phyloP scores from a whole-genome alignment of 1,139 yeast species.

The Kluyveromyces sp. region DNA sequence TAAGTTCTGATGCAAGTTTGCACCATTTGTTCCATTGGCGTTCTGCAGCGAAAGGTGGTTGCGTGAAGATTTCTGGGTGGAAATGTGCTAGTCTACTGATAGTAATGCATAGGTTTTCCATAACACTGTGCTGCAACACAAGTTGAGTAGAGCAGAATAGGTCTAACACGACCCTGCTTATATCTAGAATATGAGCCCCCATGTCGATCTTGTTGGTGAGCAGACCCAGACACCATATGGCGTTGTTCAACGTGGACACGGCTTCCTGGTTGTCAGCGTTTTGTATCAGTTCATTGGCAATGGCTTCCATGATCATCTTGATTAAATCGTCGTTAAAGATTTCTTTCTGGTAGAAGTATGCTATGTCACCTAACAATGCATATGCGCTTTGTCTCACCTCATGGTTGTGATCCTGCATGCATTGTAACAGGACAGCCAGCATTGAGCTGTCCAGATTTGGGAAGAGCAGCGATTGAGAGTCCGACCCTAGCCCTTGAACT shows the following conservation, averaged over 20 bases:
- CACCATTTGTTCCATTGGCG: slow-evolving; percentile 28
- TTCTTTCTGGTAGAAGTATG: slow-evolving; percentile 46
- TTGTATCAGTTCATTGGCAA: slow-evolving; percentile 56
- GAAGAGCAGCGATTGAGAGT: slow-evolving; percentile 52
- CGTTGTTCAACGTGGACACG: slow-evolving; percentile 72
- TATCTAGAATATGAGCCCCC: slow-evolving; percentile 52
- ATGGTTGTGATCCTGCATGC: slow-evolving; percentile 67
- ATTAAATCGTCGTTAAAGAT: slow-evolving; percentile 38
- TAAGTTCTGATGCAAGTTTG: slow-evolving; percentile 20
- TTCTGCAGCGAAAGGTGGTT: slow-evolving; percentile 31
- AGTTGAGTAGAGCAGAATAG: slow-evolving; percentile 49
- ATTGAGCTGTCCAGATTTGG: slow-evolving; percentile 38
- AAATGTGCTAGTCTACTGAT: slow-evolving; percentile 79
- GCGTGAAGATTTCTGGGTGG: slow-evolving; percentile 53
- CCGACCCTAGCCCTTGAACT: slow-evolving; percentile 75
- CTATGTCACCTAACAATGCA: slow-evolving; percentile 82
- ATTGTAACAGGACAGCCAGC: slow-evolving; percentile 57
- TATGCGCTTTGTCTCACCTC: slow-evolving; percentile 92
- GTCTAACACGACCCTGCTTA: slow-evolving; percentile 58
- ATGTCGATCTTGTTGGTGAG: slow-evolving; percentile 60
- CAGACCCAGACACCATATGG: slow-evolving; percentile 92
- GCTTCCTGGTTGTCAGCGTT: slow-evolving; percentile 33
- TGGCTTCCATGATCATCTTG: slow-evolving; percentile 50
- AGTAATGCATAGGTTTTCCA: slow-evolving; percentile 89
- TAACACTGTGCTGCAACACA: slow-evolving; percentile 40